phyloP scores from a whole-genome alignment of 2,329 filamentous ascomycete genomes.

The Sporothrix pallida region DNA sequence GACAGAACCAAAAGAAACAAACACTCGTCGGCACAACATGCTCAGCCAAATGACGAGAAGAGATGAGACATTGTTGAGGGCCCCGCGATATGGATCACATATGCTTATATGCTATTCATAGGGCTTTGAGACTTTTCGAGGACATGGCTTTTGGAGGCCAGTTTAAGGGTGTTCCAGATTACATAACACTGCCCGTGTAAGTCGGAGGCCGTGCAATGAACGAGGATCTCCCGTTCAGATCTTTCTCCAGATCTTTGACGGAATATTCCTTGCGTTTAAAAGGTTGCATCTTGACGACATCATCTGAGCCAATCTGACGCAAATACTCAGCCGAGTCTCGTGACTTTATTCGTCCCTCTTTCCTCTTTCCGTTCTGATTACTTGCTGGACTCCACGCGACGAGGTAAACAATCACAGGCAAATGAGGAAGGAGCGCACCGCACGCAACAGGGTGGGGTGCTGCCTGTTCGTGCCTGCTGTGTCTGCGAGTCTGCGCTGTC shows the following conservation, averaged over 20 bases:
- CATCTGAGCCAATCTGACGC: not conserved
- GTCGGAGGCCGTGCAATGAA: not conserved
- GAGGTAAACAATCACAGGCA: not conserved
- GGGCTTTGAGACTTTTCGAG: no score
- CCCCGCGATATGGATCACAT: not conserved
- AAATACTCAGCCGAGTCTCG: not conserved
- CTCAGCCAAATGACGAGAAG: no score
- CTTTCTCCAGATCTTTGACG: not conserved
- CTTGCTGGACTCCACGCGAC: not conserved
- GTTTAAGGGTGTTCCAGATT: not conserved
- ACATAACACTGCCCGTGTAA: conserved; percentile 16
- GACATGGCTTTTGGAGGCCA: not conserved
- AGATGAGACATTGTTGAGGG: not conserved
- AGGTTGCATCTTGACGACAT: conserved; percentile 1
- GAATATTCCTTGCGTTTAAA: not conserved
- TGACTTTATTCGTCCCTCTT: not conserved
- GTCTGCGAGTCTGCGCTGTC: not conserved
- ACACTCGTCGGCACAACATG: no score
- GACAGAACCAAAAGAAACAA: not conserved
- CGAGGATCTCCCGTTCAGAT: no score
- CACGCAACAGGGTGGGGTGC: not conserved
- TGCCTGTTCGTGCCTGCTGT: conserved; percentile 3
- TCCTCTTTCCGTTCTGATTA: not conserved
- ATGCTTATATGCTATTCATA: no score
- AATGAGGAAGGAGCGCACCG: conserved; percentile 15